Base-by-base conservation (phyloP, 768 basidiomycete genomes). In the Boletus patriciae region DNA sequence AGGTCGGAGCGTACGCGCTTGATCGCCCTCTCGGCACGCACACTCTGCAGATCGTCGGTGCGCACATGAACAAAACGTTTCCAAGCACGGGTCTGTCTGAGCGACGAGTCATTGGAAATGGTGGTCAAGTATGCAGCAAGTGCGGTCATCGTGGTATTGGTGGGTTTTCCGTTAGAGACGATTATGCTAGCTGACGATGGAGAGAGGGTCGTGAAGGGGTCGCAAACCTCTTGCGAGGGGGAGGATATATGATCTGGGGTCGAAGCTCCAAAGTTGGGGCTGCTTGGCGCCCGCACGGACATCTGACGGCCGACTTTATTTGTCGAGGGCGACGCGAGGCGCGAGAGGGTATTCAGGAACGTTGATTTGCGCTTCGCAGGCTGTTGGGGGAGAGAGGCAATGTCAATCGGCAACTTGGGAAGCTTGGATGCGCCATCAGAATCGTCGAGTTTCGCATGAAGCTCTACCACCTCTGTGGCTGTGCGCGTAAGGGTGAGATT, bases 1-100 rank as follows among this genome's bases (percentile, higher is more conserved):
- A 92, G 76, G 74, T 95, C 93, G 44, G 89, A 92, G 52, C 91
- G 78, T 19, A 92, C 90, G 29, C 90, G 85, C 76, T 93, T 92
- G 73, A 94, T 89, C 5, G 92, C 88, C 60, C 91, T 80, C 75
- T 94, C 92, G 40, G 90, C 85, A 43, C 92, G 84, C 7, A 87
- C 86, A 63, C 91, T 93, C 76, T 94, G 87, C 49, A 95, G 73
- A 71, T 96, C 94, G 66, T 95, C 93, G 4, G 85, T 88, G 54
- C 93, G 81, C 9, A 94, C 90, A 45, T 85, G 79, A 53, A 94
- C 88, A 64, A 96, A 96, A 16, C 87, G 83, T 66, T 87, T 89
- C 93, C 93, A 96, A 2, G 83, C 77, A 43, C 85, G 81, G 19
- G 84, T 76, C 52, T 81, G 80, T 36, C 90, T 84, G 41, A 94